Conservation (phyloP, 1,139 yeast species). For the Saccharomyces hybrid region DNA sequence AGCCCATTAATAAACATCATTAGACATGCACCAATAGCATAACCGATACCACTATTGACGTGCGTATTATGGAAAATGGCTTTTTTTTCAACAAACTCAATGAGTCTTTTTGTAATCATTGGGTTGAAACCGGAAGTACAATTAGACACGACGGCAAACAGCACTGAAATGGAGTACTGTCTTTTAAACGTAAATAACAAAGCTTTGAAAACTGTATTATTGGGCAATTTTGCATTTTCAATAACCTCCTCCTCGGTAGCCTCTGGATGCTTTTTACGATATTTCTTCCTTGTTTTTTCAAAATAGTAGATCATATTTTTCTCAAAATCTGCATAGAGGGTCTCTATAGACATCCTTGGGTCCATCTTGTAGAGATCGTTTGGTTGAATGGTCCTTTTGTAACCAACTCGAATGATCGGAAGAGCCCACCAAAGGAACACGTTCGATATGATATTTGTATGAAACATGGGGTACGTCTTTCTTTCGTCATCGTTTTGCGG, state of each 20-base stretch:
- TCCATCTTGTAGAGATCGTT: conserved; percentile 54
- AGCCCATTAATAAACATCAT: conserved; percentile 45
- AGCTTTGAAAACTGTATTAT: conserved; percentile 38
- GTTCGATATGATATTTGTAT: conserved; percentile 33
- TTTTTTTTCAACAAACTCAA: conserved; percentile 39
- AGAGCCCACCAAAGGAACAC: conserved; percentile 52
- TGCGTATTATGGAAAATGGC: conserved; percentile 29
- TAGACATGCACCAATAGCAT: conserved; percentile 47
- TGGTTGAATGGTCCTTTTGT: conserved; percentile 56
- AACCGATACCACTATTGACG: conserved; percentile 52
- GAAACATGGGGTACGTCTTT: conserved; percentile 36
- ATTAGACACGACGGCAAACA: conserved; percentile 42
- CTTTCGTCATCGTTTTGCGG: conserved; percentile 47
- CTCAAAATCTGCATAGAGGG: conserved; percentile 37
- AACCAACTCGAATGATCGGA: conserved; percentile 56
- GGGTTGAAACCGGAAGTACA: conserved; percentile 47
- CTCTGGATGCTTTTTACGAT: conserved; percentile 27
- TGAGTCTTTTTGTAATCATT: conserved; percentile 45
- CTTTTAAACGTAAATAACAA: conserved; percentile 50
- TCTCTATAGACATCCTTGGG: conserved; percentile 46
- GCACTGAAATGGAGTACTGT: conserved; percentile 42
- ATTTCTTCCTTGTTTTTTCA: conserved; percentile 30
- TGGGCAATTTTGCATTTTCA: conserved; percentile 36
- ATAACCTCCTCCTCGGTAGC: conserved; percentile 30
- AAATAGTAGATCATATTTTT: conserved; percentile 36